Base-by-base conservation (phyloP, 2,329 filamentous ascomycete species). In the Monilinia polystroma region DNA sequence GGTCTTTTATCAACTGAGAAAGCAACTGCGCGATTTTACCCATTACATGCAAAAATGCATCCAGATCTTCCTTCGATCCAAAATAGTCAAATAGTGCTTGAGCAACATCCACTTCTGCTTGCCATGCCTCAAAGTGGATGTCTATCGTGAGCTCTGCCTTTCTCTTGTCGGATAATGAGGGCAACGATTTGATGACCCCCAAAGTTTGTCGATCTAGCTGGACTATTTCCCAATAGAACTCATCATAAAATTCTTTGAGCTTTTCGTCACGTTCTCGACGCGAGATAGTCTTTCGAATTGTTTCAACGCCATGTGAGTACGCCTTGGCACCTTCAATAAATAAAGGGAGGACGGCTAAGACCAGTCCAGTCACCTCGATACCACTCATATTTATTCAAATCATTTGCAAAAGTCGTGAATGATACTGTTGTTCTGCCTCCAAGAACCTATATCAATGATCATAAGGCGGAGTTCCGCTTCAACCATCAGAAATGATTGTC, bases 191-290 rank as follows among this genome's bases (percentile, higher is more conserved):
- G 18, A 59, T 59, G 18, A 35, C 26, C 8, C 26, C 43, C 29
- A 49, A 35, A 16, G 57, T 59, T 35, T 59, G 57, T 32, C 57
- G 43, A 23, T 59, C 57, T n/a, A 59, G 29, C 26, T 59, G 57
- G 12, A 59, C 57, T n/a, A 60, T 60, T 60, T 60, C 57, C 57
- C 57, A 60, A 38, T 60, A 60, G 32, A 60, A 60, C 32, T 60
- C 57, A 11, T 60, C 57, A 49, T 60, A 49, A 26, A 60, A 60
- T 3, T 51, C 20, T 43, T 23, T 60, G 20, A 60, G 57, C 57
- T 60, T 60, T 60, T 60, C 43, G 23, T 60, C 57, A 12, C 57
- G 57, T 60, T 51, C 57, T 38, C 57, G 57, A 38, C 20, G 57
- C 49, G 57, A 60, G 43, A 60, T 12, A 14, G 43, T 60, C 20